phyloP scores from a whole-genome alignment of 352 stramenopile genomes.

The Pythium apleroticum region DNA sequence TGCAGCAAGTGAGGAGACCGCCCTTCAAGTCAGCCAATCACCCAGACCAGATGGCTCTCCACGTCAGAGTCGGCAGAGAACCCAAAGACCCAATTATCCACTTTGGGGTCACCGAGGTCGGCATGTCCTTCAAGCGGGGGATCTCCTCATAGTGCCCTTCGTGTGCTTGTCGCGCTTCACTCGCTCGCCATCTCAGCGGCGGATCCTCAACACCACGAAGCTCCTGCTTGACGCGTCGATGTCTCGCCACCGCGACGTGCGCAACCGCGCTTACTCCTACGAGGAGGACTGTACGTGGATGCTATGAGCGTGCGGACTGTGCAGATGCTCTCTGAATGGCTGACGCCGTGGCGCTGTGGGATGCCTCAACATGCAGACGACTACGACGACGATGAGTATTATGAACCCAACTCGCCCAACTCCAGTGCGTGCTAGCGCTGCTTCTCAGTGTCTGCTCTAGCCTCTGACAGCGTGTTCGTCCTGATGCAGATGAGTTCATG shows the following conservation, averaged over 20 bases:
- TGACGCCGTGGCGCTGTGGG: neutral
- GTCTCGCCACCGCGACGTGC: conserved; percentile 84
- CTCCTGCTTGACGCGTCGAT: conserved; percentile 33
- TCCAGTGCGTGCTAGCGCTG: conserved; percentile 39
- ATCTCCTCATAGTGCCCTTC: conserved; percentile 10
- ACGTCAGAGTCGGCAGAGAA: neutral
- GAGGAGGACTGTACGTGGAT: conserved; percentile 68
- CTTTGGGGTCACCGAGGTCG: too few species aligned
- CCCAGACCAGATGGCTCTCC: conserved; percentile 6
- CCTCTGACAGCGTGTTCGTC: neutral
- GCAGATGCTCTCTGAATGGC: neutral
- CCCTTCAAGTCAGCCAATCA: conserved; percentile 4
- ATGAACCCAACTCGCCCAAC: conserved; percentile 61
- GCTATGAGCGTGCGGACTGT: too few species aligned
- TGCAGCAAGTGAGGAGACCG: neutral
- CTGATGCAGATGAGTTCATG: conserved; percentile 68
- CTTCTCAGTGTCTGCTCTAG: neutral
- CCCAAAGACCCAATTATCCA: neutral
- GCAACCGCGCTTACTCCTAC: conserved; percentile 89
- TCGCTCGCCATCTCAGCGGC: conserved; percentile 1
- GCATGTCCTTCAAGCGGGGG: neutral
- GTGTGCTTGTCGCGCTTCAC: neutral
- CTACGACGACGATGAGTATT: conserved; percentile 71
- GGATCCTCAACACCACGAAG: neutral
- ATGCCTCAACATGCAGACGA: conserved; percentile 38